These are phyloP conservation scores for Pharus latifolius DNA, from an alignment of 176 grass and related monocot species.

Conservation along the genomic window DNA sequence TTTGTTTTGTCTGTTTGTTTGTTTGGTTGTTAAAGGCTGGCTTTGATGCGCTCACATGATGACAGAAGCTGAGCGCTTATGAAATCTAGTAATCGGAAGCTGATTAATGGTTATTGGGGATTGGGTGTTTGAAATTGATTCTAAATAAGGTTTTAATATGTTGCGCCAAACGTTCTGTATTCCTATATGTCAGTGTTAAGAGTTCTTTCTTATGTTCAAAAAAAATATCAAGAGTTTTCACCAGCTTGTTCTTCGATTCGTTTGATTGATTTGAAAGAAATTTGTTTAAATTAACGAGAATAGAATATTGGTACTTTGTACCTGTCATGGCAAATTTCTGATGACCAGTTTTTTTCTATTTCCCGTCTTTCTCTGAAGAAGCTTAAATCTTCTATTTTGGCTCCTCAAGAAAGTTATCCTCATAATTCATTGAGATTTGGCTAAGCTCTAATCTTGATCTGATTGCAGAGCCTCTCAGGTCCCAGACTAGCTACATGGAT, in stretches of 20 bases:
- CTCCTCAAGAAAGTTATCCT: neutral
- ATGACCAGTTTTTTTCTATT: neutral
- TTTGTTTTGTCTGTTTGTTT: no score
- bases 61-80: no score
- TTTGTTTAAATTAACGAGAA: neutral
- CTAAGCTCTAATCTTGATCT: neutral
- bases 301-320: neutral
- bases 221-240: no score
- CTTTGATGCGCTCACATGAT: no score
- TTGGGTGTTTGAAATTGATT: neutral
- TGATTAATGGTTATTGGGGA: neutral
- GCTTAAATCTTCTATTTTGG: neutral
- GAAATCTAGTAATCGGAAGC: no score
- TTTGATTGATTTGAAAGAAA: neutral
- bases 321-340: neutral
- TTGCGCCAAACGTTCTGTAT: no score
- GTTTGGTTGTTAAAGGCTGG: no score
- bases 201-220: no score
- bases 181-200: neutral
- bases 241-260: neutral
- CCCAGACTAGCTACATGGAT: neutral
- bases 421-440: neutral
- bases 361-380: neutral
- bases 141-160: neutral
- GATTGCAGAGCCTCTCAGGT: slow-evolving; percentile 1